A percentile compares a stretch with the other conserved stretches of the same genome.
Conservation (phyloP, 1,284 basidiomycete species). For the Trichosporon ovoides region DNA sequence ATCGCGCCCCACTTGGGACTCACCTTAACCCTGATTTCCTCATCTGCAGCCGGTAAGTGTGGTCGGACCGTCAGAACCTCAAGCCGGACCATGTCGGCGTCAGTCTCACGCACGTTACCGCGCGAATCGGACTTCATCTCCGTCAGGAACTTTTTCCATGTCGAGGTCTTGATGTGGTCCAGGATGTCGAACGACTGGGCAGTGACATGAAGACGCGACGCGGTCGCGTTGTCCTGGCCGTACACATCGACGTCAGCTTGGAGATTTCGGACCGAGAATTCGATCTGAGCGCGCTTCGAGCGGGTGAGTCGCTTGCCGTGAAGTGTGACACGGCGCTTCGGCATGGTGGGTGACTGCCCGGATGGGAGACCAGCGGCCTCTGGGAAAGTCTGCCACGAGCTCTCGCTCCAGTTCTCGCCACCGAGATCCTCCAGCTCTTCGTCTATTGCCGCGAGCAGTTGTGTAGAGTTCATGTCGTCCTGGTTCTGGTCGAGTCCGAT, state of each 20-base stretch:
- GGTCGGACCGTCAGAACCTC: slow-evolving; percentile 72
- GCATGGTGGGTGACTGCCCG: slow-evolving; percentile 26
- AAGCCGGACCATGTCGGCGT: slow-evolving; percentile 85
- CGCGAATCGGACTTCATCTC: slow-evolving; percentile 71
- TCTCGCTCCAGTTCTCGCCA: slow-evolving; percentile 62
- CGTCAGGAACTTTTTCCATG: slow-evolving; percentile 95
- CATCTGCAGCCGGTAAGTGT: slow-evolving; percentile 54
- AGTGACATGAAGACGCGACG: slow-evolving; percentile 63
- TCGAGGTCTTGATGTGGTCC: slow-evolving; percentile 96
- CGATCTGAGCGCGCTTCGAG: slow-evolving; percentile 73
- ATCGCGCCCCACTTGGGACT: slow-evolving; percentile 31
- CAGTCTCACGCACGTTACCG: slow-evolving; percentile 80
- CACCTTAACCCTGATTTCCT: slow-evolving; percentile 78
- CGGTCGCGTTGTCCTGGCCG: slow-evolving; percentile 54
- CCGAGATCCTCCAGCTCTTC: slow-evolving; percentile 68
- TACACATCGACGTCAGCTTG: slow-evolving; percentile 65
- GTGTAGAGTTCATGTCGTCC: slow-evolving; percentile 65
- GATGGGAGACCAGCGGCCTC: slow-evolving; percentile 30
- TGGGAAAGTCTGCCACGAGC: slow-evolving; percentile 76
- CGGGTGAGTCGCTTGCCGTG: slow-evolving; percentile 57
- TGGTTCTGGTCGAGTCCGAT: slow-evolving; percentile 65
- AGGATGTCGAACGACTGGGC: slow-evolving; percentile 76
- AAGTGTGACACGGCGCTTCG: slow-evolving; percentile 36
- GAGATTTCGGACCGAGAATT: slow-evolving; percentile 68
- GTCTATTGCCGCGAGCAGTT: slow-evolving; percentile 82